These are phyloP conservation scores for Rubroshorea leprosula DNA, from an alignment of 345 rosid species.

Conservation along the genomic window DNA sequence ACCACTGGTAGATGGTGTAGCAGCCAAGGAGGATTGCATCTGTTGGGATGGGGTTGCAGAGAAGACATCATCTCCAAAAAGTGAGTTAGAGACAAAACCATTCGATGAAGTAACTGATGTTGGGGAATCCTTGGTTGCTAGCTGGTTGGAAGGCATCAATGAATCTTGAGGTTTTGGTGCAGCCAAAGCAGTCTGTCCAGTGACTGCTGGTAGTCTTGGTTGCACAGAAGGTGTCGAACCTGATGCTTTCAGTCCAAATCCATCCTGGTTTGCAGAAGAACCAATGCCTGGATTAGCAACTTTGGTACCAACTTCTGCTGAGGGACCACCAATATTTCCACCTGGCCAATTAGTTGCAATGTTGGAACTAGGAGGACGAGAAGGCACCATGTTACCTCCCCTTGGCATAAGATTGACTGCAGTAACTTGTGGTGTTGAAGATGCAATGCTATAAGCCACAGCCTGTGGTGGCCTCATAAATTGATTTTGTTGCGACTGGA, in stretches of 20 bases:
- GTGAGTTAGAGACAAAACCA: constrained; percentile 62
- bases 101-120: constrained; percentile 51
- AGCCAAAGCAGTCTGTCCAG: constrained; percentile 36
- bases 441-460: constrained; percentile 19
- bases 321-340: constrained; percentile 36
- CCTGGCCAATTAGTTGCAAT: constrained; percentile 49
- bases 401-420: constrained; percentile 41
- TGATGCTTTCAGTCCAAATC: constrained; percentile 41
- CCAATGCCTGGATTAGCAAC: constrained; percentile 25
- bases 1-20: constrained; percentile 33
- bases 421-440: constrained; percentile 40
- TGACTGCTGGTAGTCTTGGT: constrained; percentile 46
- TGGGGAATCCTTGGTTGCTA: constrained; percentile 44
- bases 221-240: constrained; percentile 37
- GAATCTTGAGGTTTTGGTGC: constrained; percentile 28
- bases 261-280: constrained; percentile 39
- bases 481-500: constrained; percentile 51
- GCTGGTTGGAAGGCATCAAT: constrained; percentile 31
- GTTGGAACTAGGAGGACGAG: constrained; percentile 46
- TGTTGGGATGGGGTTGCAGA: constrained; percentile 51
- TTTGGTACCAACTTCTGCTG: constrained; percentile 34
- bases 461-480: constrained; percentile 41
- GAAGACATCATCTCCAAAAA: constrained; percentile 75
- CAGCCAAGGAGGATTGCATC: constrained; percentile 33
- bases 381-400: constrained; percentile 35